These are phyloP conservation scores for Zymoseptoria ardabiliae DNA, from an alignment of 2,329 filamentous ascomycete species.

Conservation along the genomic window DNA sequence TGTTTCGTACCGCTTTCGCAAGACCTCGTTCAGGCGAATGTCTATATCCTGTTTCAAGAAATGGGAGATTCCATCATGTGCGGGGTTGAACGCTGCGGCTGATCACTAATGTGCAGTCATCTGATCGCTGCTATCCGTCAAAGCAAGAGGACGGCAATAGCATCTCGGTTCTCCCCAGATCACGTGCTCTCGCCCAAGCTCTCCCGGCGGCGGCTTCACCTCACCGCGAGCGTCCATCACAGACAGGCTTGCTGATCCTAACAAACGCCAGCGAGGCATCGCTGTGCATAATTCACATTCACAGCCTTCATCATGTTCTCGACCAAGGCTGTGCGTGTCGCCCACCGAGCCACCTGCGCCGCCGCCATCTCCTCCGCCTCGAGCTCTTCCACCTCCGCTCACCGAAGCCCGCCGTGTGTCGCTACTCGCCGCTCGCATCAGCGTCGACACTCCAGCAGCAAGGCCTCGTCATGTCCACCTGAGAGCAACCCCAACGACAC, in stretches of 20 bases:
- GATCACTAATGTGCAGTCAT: neutral
- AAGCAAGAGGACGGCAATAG: neutral
- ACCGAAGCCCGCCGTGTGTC: conserved; percentile 26
- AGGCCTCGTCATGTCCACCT: conserved; percentile 41
- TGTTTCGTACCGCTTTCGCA: neutral
- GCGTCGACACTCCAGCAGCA: conserved; percentile 44
- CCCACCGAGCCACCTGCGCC: conserved; percentile 23
- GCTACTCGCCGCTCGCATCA: conserved; percentile 35
- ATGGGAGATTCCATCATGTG: neutral
- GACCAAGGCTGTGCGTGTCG: conserved; percentile 26
- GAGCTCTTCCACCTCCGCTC: conserved; percentile 24
- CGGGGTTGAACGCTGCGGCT: neutral
- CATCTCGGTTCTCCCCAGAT: neutral
- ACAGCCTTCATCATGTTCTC: conserved; percentile 23
- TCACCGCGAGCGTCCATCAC: neutral
- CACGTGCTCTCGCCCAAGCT: neutral
- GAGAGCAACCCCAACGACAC: conserved; percentile 23
- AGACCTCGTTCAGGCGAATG: neutral
- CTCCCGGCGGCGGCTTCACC: neutral
- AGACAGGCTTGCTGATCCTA: neutral
- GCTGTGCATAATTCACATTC: neutral
- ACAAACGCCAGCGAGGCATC: neutral
- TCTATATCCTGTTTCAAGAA: neutral
- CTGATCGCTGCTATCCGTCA: neutral
- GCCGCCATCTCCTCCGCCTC: conserved; percentile 13